These are phyloP conservation scores for Sphaerulina populicola DNA, from an alignment of 2,329 filamentous ascomycete genomes.

Conservation along the genomic window DNA sequence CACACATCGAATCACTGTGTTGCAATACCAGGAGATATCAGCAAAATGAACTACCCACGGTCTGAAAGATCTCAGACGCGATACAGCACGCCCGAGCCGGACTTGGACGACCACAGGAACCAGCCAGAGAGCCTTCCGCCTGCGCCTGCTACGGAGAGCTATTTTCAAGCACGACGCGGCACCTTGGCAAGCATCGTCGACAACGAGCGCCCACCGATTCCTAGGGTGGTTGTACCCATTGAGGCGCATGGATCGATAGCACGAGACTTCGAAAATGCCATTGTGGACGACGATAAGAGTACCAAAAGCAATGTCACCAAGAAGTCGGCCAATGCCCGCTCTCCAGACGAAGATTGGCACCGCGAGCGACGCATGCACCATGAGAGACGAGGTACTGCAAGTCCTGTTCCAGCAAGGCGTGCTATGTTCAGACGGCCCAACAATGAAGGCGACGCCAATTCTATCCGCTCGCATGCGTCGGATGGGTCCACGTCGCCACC, in stretches of 20 bases:
- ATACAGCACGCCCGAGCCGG: conserved; percentile 65
- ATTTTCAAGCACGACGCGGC: conserved; percentile 47
- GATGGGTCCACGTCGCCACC: conserved; percentile 70
- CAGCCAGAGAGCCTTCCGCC: conserved; percentile 55
- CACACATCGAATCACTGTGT: background rate
- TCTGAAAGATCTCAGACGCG: conserved; percentile 60
- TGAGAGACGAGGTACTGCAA: conserved; percentile 22
- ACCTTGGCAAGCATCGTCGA: conserved; percentile 61
- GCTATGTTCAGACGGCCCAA: conserved; percentile 38
- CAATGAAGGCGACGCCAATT: conserved; percentile 20
- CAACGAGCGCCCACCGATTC: conserved; percentile 39
- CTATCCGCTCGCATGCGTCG: conserved; percentile 16
- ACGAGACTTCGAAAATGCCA: conserved; percentile 79
- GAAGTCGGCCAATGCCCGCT: conserved; percentile 35
- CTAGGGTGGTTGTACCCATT: conserved; percentile 37
- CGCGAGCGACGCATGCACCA: conserved; percentile 19
- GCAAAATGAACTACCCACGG: conserved; percentile 47
- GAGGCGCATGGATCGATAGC: conserved; percentile 41
- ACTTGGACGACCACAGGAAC: conserved; percentile 80
- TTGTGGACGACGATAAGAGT: conserved; percentile 67
- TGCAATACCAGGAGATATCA: background rate
- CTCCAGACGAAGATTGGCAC: conserved; percentile 30
- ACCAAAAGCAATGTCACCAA: conserved; percentile 47
- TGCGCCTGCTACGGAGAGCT: conserved; percentile 42
- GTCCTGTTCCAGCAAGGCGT: conserved; percentile 36